Percentiles rank a stretch among this genome's conserved stretches.
Evolutionary conservation across 352 stramenopile species (phyloP).

Genomic region (Plasmopara viticola): DNA sequence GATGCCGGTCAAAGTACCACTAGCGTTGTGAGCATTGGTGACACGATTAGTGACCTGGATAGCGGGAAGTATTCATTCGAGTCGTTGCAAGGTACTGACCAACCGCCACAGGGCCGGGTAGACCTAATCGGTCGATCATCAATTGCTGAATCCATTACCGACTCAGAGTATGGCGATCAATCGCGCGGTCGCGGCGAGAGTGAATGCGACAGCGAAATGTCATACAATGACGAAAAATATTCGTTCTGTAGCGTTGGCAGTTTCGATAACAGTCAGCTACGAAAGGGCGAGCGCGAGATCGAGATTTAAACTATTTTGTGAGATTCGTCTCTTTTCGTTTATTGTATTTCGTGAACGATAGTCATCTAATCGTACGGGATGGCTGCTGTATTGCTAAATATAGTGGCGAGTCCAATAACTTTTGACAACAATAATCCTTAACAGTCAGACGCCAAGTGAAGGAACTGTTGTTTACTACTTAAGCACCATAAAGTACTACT

Average conservation of each 20-base stretch:
- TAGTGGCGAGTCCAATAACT: too few relatives aligned
- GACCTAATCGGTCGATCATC: slow-evolving; percentile 27
- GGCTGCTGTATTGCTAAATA: slow-evolving; percentile 1
- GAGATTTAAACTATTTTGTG: slow-evolving; percentile 45
- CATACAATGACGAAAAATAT: slow-evolving; percentile 81
- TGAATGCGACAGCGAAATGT: slow-evolving; percentile 75
- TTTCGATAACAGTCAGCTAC: slow-evolving; percentile 32
- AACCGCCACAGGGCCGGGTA: slow-evolving; percentile 11
- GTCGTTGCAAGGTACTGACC: slow-evolving; percentile 31
- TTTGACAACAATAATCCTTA: too few relatives aligned
- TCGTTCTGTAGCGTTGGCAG: slow-evolving; percentile 49
- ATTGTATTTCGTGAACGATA: slow-evolving; percentile 10
- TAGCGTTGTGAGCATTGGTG: slow-evolving; percentile 36
- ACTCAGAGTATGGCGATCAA: slow-evolving; percentile 61
- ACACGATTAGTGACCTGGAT: slow-evolving; percentile 51
- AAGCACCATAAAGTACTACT: too few relatives aligned
- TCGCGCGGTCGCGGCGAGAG: slow-evolving; percentile 43
- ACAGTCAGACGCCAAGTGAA: too few relatives aligned
- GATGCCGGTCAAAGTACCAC: slow-evolving; percentile 21
- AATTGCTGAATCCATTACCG: slow-evolving; percentile 43
- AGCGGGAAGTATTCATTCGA: slow-evolving; percentile 57
- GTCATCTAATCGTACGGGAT: slow-evolving; percentile 17
- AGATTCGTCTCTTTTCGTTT: slow-evolving; percentile 5
- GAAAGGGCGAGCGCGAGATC: slow-evolving; percentile 46
- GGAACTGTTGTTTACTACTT: too few relatives aligned